Percentiles rank a stretch among this genome's conserved stretches.
Evolutionary conservation across 495 filamentous ascomycete genomes (phyloP).

Genomic region (Penicillium coffeae): DNA sequence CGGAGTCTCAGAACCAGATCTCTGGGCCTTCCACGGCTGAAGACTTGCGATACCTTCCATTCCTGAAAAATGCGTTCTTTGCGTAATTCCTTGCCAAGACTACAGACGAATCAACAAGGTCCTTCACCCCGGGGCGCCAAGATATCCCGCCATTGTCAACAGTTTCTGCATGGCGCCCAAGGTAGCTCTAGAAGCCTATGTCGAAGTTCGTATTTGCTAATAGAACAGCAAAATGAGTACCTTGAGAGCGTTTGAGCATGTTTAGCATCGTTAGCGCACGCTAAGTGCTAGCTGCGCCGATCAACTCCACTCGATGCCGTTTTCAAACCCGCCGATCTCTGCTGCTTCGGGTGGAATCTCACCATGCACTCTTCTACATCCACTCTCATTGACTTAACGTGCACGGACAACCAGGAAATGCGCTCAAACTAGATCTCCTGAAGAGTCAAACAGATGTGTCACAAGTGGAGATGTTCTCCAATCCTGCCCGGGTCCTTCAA

Average conservation of each 20-base stretch:
- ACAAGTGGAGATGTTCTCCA: background rate
- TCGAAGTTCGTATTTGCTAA: too few species aligned
- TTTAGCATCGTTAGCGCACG: conserved; percentile 12
- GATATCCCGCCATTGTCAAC: too few species aligned
- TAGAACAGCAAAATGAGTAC: conserved; percentile 20
- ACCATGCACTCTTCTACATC: too few species aligned
- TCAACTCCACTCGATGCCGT: conserved; percentile 15
- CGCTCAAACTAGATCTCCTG: conserved; percentile 1
- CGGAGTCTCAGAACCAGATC: too few species aligned
- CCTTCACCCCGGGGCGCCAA: too few species aligned
- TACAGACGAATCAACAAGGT: too few species aligned
- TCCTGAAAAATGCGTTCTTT: too few species aligned
- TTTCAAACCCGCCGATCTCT: conserved; percentile 9
- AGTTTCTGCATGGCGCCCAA: too few species aligned
- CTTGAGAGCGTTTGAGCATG: conserved; percentile 40
- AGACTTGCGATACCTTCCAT: too few species aligned
- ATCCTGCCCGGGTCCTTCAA: background rate
- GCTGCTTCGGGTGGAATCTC: background rate
- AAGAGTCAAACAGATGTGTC: background rate
- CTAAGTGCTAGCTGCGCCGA: conserved; percentile 12
- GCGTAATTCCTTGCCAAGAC: too few species aligned
- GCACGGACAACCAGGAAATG: conserved; percentile 1
- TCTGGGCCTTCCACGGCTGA: too few species aligned
- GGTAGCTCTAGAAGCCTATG: background rate
- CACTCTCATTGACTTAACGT: too few species aligned